Conservation (phyloP, 2,329 filamentous ascomycete genomes). For the Fusarium algeriense region DNA sequence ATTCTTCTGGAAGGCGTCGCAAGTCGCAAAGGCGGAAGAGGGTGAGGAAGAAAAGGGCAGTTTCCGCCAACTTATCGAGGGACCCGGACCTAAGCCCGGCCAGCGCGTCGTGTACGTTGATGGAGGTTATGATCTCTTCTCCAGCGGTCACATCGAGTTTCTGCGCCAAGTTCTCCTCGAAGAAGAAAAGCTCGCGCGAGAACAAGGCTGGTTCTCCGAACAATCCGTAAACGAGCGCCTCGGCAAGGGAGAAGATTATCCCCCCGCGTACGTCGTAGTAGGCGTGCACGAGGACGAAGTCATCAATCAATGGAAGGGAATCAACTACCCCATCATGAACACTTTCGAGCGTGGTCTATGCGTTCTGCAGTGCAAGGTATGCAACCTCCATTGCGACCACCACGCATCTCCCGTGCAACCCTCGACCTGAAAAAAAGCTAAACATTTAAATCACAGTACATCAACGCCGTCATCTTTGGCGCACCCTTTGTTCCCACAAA, state of each 20-base stretch:
- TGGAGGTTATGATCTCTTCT: conserved; percentile 96
- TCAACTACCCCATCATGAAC: conserved; percentile 99
- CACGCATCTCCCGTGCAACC: background rate
- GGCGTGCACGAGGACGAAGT: conserved; percentile 95
- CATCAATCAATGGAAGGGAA: conserved; percentile 95
- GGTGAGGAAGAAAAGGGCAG: conserved; percentile 70
- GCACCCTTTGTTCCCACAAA: conserved; percentile 89
- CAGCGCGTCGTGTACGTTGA: conserved; percentile 95
- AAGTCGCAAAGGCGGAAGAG: conserved; percentile 59
- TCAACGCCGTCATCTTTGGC: conserved; percentile 88
- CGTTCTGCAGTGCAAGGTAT: conserved; percentile 91
- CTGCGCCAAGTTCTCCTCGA: conserved; percentile 79
- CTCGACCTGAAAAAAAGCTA: conserved; percentile 3
- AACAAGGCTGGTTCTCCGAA: conserved; percentile 80
- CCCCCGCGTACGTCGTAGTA: conserved; percentile 87
- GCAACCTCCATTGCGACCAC: too few relatives aligned
- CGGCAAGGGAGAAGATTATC: conserved; percentile 78
- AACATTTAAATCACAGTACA: conserved; percentile 68
- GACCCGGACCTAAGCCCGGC: conserved; percentile 77
- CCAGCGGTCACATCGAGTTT: conserved; percentile 96
- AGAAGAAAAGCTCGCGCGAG: conserved; percentile 76
- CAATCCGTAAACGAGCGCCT: conserved; percentile 73
- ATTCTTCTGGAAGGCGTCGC: conserved; percentile 80
- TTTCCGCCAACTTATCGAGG: conserved; percentile 77
- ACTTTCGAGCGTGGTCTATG: conserved; percentile 96